Evolutionary conservation across 345 rosid species (phyloP).

Genomic region (Triadica sebifera): DNA sequence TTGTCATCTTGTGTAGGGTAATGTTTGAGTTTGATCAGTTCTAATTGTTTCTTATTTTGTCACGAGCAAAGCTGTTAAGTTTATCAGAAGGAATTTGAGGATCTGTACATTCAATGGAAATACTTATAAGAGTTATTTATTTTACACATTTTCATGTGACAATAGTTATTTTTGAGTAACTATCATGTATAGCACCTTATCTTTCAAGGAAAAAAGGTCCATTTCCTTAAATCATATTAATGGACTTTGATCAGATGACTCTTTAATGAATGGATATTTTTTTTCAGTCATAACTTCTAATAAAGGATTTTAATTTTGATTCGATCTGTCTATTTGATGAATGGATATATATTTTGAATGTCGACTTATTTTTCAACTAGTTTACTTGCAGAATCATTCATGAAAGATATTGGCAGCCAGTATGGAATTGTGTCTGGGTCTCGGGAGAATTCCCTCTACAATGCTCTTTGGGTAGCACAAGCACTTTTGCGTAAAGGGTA

Average conservation of each 20-base stretch:
- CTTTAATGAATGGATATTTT: not conserved
- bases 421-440: constrained; percentile 78
- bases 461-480: constrained; percentile 97
- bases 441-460: constrained; percentile 87
- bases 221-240: not conserved
- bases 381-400: constrained; percentile 61
- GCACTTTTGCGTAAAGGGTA: constrained; percentile 96
- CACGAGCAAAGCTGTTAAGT: not conserved
- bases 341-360: not conserved
- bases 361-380: not conserved
- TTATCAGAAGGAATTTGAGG: not conserved
- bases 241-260: not conserved
- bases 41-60: not conserved
- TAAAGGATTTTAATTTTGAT: not conserved
- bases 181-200: not conserved
- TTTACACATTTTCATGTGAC: not conserved
- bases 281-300: not conserved
- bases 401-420: constrained; percentile 78
- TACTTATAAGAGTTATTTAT: not conserved
- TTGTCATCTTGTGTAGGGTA: not conserved
- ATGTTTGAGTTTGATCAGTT: not conserved
- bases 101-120: not conserved
- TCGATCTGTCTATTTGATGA: not conserved
- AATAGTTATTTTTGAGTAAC: not conserved
- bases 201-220: not conserved